Evolutionary conservation across 495 filamentous ascomycete genomes (phyloP), one percentile per base, ranked within the genome.

Genomic region (Aspergillus panamensis): DNA sequence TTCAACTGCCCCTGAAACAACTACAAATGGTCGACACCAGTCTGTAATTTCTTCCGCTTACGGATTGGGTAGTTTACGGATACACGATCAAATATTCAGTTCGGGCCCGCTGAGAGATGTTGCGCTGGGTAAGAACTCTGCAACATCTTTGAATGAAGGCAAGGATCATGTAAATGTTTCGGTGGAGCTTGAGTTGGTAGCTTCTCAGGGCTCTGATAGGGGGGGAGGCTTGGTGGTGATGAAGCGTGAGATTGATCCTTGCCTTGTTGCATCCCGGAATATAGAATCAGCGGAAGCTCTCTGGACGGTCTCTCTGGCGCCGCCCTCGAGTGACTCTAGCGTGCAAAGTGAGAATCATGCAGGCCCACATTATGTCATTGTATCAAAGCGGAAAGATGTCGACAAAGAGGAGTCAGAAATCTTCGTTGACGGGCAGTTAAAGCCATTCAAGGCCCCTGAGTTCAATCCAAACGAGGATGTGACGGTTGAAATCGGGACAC

Each of bases 391-490:
- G 3, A 65, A 66, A 25, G 61, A 62, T 35, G 7, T 37, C n/a
- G 73, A 73, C 3, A 73, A 66, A 48, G 77, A 79, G 60, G 62
- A 68, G 29, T 77, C 78, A 1, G 67, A 77, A 10, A 68, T 82
- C 14, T 65, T 73, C 45, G 29, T 74, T 13, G 64, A 74, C 33
- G 66, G 62, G 4, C 47, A 58, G 2, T 31, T 77, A 17, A 69
- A 68, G 45, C 68, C 69, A 6, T 69, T 73, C 53, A 73, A 68
- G 55, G 72, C 75, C 8, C 62, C 90, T 0, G 94, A 97, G 50
- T 96, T 97, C 68, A 95, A 97, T 57, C 83, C 86, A 6, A 92
- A 92, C 61, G 87, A 84, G 50, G 91, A 91, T 35, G 79, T 84
- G 37, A 96, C 92, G 0, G 76, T 97, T 53, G 87, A 96, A 57